Base-by-base conservation (phyloP, 768 basidiomycete genomes). In the Kwoniella sp. region DNA sequence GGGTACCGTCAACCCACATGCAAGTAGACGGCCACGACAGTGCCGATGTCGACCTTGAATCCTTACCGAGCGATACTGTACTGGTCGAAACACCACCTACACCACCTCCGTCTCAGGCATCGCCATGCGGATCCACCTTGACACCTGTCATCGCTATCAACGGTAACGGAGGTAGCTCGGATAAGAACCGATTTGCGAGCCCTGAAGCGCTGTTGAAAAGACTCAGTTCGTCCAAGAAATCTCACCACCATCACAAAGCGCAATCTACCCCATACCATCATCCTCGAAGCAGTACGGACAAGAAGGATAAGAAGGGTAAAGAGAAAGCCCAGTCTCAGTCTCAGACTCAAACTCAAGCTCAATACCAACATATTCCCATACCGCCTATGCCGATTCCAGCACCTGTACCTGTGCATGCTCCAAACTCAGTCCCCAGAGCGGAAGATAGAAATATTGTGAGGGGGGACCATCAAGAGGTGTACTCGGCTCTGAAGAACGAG, bases 41-140 rank as follows among this genome's bases (percentile, higher is more conserved):
- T 9, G 17, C 30, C 30, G 60, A 55, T 15, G 36, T 22, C 26
- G 52, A 55, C 26, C 40, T 63, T 9, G 54, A 64, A 6, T 64
- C 62, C 2, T 47, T 64, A 24, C 62, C 62, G 13, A 57, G 55
- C 50, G 62, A 64, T 58, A 64, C 40, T 19, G 62, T 64, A 12
- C 29, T 64, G 19, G 62, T 64, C 22, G 62, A 64, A 24, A 64
- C 53, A 22, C 60, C 60, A 13, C 54, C 60, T 9, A 26, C 36
- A 37, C 47, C 55, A 21, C 60, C 60, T 7, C 22, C 48, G 36
- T 26, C 33, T 3, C 60, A 51, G 4, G 24, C 36, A 13, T 52
- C 49, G 6, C 24, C 48, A 21, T 40, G 46, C 40, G n/a, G 13
- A 24, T 60, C 58, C 6, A 53, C 60, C 24, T 26, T 27, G n/a